Conservation (phyloP, 345 rosid species). For the Gossypium bickii region DNA sequence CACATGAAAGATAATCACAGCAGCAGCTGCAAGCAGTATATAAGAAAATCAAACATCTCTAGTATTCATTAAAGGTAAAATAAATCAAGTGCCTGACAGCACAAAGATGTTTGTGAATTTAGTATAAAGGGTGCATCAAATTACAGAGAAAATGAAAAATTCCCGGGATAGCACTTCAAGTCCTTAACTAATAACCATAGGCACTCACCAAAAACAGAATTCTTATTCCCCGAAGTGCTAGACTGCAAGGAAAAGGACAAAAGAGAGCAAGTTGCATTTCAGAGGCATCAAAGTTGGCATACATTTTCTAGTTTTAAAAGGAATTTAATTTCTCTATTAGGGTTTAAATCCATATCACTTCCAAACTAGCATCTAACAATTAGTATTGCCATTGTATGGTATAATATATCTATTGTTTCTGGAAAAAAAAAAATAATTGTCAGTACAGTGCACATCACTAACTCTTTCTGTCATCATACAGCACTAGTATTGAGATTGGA, state of each 20-base stretch:
- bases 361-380: neutral
- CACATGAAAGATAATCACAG: neutral
- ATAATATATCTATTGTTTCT: neutral
- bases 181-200: no score
- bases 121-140: no score
- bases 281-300: neutral
- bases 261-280: neutral
- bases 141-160: no score
- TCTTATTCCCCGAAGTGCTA: no score
- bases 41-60: neutral
- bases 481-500: slow-evolving; percentile 42
- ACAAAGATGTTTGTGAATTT: neutral
- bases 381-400: neutral
- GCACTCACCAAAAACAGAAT: no score
- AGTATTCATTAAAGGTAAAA: neutral
- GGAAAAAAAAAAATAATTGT: slow-evolving; percentile 13
- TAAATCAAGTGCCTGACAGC: neutral
- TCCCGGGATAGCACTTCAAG: neutral
- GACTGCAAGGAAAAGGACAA: neutral
- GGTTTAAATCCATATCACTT: neutral
- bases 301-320: neutral
- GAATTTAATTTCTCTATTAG: neutral
- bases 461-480: slow-evolving; percentile 24
- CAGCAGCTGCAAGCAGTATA: neutral
- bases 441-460: slow-evolving; percentile 27